Percentiles rank a stretch among this genome's conserved stretches.
Evolutionary conservation across 176 grass and related monocot genomes (phyloP).

Genomic region (Cenchrus americanus): DNA sequence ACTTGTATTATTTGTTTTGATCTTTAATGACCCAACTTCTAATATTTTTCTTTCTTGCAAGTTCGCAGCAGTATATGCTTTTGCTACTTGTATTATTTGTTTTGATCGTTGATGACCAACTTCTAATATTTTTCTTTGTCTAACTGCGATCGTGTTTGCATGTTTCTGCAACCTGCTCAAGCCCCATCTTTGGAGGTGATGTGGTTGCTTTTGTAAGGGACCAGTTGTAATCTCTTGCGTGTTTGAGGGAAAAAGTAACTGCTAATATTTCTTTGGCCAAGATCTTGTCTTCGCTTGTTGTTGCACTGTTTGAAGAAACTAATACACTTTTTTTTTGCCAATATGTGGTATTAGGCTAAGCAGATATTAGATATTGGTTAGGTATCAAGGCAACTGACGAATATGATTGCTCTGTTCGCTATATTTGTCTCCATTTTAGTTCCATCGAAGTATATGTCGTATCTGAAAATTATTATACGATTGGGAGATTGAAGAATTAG

Average conservation of each 20-base stretch:
- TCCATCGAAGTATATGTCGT: not conserved
- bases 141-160: no score
- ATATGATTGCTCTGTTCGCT: not conserved
- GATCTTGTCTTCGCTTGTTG: conserved; percentile 14
- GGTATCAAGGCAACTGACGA: not conserved
- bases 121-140: not conserved
- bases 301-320: not conserved
- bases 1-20: conserved; percentile 1
- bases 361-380: conserved; percentile 6
- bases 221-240: no score
- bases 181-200: no score
- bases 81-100: not conserved
- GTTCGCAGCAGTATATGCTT: conserved; percentile 27
- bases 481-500: not conserved
- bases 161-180: no score
- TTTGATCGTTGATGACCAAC: conserved; percentile 9
- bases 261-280: conserved; percentile 9
- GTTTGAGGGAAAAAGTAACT: no score
- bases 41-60: conserved; percentile 11
- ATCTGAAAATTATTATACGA: conserved; percentile 1
- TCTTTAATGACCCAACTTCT: not conserved
- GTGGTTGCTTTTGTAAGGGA: no score
- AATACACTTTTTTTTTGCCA: conserved; percentile 10
- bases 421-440: conserved; percentile 8
- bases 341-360: not conserved